Percentiles rank a stretch among this genome's conserved stretches.
phyloP scores from a whole-genome alignment of 495 filamentous ascomycete species.

The Aspergillus sclerotioniger region DNA sequence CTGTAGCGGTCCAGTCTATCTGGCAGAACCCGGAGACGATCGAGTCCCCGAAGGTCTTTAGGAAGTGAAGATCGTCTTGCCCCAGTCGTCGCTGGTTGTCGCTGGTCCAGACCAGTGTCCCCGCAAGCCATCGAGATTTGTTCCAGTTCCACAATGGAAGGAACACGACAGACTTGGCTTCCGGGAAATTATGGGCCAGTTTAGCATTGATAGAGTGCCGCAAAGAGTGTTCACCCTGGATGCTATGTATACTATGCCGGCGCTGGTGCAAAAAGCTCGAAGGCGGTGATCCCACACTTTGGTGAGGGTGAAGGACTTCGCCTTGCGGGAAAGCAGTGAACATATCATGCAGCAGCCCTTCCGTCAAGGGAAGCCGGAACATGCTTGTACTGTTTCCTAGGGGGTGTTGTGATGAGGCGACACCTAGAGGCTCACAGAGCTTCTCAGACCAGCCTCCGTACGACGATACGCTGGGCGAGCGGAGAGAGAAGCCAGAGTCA shows the following conservation, averaged over 20 bases:
- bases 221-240: neutral
- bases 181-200: conserved; percentile 36
- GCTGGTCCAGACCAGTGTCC: conserved; percentile 55
- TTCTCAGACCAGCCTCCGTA: conserved; percentile 14
- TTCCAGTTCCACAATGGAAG: conserved; percentile 63
- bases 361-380: conserved; percentile 6
- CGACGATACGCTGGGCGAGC: conserved; percentile 6
- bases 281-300: neutral
- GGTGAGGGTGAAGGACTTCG: conserved; percentile 25
- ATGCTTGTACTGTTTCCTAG: neutral
- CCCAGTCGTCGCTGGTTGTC: conserved; percentile 41
- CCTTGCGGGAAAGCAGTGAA: conserved; percentile 30
- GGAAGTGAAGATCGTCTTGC: conserved; percentile 50
- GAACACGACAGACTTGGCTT: conserved; percentile 55
- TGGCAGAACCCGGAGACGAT: conserved; percentile 60
- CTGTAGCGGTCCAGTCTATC: conserved; percentile 45
- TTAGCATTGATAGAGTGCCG: conserved; percentile 9
- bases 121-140: conserved; percentile 61
- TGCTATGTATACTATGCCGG: neutral
- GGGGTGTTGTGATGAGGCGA: conserved; percentile 1
- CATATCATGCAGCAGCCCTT: conserved; percentile 27
- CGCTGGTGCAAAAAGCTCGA: neutral
- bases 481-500: conserved; percentile 3
- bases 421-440: conserved; percentile 15
- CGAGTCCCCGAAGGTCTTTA: conserved; percentile 59